phyloP scores from a whole-genome alignment of 768 basidiomycete genomes.

The Mycena galericulata region DNA sequence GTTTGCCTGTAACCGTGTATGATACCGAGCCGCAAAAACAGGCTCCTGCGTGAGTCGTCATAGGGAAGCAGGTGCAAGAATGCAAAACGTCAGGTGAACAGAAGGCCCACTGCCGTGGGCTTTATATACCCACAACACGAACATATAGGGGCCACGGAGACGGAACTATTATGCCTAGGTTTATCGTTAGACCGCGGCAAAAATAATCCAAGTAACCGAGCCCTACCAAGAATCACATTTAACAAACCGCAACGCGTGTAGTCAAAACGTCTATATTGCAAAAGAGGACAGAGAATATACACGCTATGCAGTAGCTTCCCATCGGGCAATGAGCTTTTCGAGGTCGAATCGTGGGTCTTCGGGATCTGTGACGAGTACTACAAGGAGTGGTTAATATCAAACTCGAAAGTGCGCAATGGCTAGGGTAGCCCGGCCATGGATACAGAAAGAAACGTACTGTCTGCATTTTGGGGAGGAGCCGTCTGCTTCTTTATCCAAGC shows the following conservation, averaged over 20 bases:
- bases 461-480: constrained; percentile 57
- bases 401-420: constrained; percentile 3
- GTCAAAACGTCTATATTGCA: constrained; percentile 32
- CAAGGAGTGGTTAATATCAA: constrained; percentile 8
- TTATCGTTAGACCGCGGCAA: not conserved
- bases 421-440: not conserved
- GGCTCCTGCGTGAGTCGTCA: constrained; percentile 53
- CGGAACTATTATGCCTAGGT: too few species aligned
- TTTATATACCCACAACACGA: too few species aligned
- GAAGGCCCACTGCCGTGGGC: not conserved
- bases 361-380: constrained; percentile 77
- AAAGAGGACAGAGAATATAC: constrained; percentile 22
- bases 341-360: constrained; percentile 97
- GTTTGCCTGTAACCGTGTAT: constrained; percentile 60
- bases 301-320: constrained; percentile 56
- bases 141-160: too few species aligned
- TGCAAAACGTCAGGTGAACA: constrained; percentile 1
- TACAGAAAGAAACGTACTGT: constrained; percentile 59
- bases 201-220: not conserved
- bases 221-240: constrained; percentile 18
- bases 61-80: not conserved
- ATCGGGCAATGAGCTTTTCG: constrained; percentile 86
- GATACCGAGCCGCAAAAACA: constrained; percentile 71
- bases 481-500: constrained; percentile 89
- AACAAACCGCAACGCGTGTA: constrained; percentile 1